Base-by-base conservation (phyloP, 768 basidiomycete genomes). In the Sarcodon sp. region DNA sequence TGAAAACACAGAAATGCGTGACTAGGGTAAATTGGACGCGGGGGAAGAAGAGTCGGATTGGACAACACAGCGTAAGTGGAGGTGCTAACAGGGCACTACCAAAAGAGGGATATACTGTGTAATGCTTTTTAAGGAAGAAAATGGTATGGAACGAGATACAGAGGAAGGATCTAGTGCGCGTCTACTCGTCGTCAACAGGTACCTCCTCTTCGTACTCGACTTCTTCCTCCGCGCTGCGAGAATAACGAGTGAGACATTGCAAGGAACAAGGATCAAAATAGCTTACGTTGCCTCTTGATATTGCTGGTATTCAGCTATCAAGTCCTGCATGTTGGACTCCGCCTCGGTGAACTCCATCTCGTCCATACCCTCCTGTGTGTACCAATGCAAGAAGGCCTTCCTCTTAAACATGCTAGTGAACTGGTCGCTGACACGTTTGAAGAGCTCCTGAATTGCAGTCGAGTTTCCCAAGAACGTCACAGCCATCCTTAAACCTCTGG, bases 291-390 rank as follows among this genome's bases (percentile, higher is more conserved):
- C 88, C 61, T 91, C 88, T 70, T 91, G 88, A 70, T 91, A 91
- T 67, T 91, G 89, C 64, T 94, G 90, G 70, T 96, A 97, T 69
- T 98, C 94, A 46, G 92, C 90, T 52, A 97, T 88, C 54, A 98
- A 73, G 72, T 97, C 94, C 64, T 96, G 91, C 91, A 97, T 92
- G 79, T 97, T 97, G 54, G 88, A 92, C 70, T 98, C 93, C 49
- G 93, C 94, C 67, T 98, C 94, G 53, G 94, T 93, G 78, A 97
- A 91, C 78, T 92, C 88, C 88, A 91, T 89, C 76, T 91, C 90
- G 63, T 92, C 94, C 94, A 99, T 98, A 65, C 96, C 96, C 73
- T 98, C 96, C 65, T 94, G 90, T 34, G 93, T 98, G 68, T 97
- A 97, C 93, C 93, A 94, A 66, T 94, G 87, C 81, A 91, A 77